Evolutionary conservation across 2,329 filamentous ascomycete genomes (phyloP).

Genomic region (Claviceps maximensis): DNA sequence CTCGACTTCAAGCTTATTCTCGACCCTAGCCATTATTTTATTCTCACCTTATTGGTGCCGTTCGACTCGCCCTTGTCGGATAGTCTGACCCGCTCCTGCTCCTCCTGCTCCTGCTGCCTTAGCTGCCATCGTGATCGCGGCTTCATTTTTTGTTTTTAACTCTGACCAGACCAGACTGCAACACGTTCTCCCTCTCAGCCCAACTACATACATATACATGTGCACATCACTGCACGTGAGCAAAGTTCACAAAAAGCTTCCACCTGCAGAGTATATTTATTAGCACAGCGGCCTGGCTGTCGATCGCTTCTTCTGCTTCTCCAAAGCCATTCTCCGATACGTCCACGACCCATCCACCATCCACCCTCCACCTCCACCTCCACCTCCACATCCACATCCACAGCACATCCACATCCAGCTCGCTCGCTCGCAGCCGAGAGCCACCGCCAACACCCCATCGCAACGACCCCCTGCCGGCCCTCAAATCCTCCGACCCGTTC

Average conservation of each 20-base stretch:
- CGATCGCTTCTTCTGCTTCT: not conserved
- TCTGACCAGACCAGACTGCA: not conserved
- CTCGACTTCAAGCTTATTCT: not conserved
- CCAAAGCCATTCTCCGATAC: not conserved
- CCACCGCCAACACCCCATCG: not conserved
- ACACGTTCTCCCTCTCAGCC: too few species aligned
- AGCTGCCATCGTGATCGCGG: not conserved
- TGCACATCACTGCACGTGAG: too few species aligned
- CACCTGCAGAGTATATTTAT: not conserved
- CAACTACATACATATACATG: too few species aligned
- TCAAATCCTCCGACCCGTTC: not conserved
- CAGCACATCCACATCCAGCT: too few species aligned
- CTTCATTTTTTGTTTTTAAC: too few species aligned
- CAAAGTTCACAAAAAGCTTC: not conserved
- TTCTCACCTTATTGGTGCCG: not conserved
- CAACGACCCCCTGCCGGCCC: not conserved
- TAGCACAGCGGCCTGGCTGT: not conserved
- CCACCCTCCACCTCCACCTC: not conserved
- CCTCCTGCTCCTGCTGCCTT: not conserved
- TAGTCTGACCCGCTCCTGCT: not conserved
- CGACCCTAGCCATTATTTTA: not conserved
- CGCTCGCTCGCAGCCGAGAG: not conserved
- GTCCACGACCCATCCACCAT: not conserved
- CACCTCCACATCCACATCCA: conserved; percentile 2
- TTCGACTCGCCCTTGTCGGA: not conserved